Conservation (phyloP, 2,329 filamentous ascomycete genomes). For the Didymella keratinophila region DNA sequence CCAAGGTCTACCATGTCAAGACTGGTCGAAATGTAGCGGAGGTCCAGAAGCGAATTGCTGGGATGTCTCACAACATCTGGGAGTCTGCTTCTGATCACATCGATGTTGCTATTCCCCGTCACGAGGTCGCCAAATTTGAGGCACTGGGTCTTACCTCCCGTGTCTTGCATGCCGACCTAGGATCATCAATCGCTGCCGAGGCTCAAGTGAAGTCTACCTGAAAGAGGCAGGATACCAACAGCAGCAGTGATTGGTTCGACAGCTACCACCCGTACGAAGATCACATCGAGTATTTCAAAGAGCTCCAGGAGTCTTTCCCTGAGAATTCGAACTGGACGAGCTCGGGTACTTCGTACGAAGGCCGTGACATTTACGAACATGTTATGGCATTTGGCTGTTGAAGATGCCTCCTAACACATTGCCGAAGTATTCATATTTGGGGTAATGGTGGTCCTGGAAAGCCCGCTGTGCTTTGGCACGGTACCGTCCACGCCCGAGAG, state of each 20-base stretch:
- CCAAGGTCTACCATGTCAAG: constrained; percentile 52
- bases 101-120: constrained; percentile 55
- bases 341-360: constrained; percentile 42
- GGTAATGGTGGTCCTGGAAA: constrained; percentile 40
- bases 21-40: constrained; percentile 43
- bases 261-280: constrained; percentile 46
- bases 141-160: constrained; percentile 46
- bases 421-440: constrained; percentile 39
- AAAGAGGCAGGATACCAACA: constrained; percentile 33
- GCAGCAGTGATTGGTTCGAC: constrained; percentile 39
- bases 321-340: constrained; percentile 42
- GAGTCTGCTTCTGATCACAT: constrained; percentile 47
- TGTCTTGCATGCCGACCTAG: constrained; percentile 56
- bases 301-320: constrained; percentile 37
- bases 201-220: constrained; percentile 52
- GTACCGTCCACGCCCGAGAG: constrained; percentile 44
- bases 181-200: constrained; percentile 54
- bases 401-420: background rate
- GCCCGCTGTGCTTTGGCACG: constrained; percentile 38
- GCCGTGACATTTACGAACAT: constrained; percentile 40
- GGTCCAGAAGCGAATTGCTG: constrained; percentile 47
- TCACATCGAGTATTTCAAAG: constrained; percentile 32
- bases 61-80: constrained; percentile 50
- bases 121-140: constrained; percentile 51
- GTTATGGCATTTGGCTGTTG: background rate